These are phyloP conservation scores for Lolium perenne DNA, from an alignment of 176 grass and related monocot genomes.

Conservation along the genomic window DNA sequence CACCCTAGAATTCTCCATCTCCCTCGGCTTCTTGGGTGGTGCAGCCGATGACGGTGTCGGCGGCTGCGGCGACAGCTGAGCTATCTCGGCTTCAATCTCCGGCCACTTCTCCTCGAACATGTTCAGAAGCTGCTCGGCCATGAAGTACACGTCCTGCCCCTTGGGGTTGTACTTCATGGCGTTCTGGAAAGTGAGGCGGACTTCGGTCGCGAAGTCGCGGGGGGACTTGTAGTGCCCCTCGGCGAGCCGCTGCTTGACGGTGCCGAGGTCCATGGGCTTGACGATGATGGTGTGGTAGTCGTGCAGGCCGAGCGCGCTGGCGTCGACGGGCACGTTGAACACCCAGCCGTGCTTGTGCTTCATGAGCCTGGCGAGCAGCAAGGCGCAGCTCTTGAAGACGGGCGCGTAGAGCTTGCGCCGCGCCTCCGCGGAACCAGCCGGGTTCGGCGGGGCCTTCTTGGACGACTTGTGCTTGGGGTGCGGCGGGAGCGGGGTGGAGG, in stretches of 20 bases:
- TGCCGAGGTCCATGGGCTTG: constrained; percentile 92
- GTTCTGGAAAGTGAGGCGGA: constrained; percentile 82
- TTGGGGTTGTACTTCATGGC: constrained; percentile 89
- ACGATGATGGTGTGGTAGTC: constrained; percentile 86
- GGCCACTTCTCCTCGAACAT: constrained; percentile 73
- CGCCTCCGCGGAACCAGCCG: constrained; percentile 44
- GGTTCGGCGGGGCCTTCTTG: constrained; percentile 52
- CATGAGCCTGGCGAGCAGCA: constrained; percentile 71
- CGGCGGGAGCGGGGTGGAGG: constrained; percentile 55
- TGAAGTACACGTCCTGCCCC: constrained; percentile 73
- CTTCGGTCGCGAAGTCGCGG: constrained; percentile 64
- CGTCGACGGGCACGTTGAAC: constrained; percentile 89
- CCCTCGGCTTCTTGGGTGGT: constrained; percentile 57
- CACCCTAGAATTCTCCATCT: constrained; percentile 54
- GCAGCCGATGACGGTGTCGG: constrained; percentile 50
- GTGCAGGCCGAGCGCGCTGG: constrained; percentile 67
- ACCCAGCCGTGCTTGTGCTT: constrained; percentile 83
- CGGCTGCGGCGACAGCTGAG: constrained; percentile 55
- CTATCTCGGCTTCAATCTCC: constrained; percentile 65
- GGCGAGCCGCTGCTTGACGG: constrained; percentile 60
- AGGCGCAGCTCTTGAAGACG: constrained; percentile 66
- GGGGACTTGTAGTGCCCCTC: constrained; percentile 67
- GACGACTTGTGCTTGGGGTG: constrained; percentile 70
- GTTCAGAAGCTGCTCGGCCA: constrained; percentile 70
- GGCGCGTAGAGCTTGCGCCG: constrained; percentile 60